These are phyloP conservation scores for Metschnikowia rubicola DNA, from an alignment of 805 yeast genomes.

Conservation along the genomic window DNA sequence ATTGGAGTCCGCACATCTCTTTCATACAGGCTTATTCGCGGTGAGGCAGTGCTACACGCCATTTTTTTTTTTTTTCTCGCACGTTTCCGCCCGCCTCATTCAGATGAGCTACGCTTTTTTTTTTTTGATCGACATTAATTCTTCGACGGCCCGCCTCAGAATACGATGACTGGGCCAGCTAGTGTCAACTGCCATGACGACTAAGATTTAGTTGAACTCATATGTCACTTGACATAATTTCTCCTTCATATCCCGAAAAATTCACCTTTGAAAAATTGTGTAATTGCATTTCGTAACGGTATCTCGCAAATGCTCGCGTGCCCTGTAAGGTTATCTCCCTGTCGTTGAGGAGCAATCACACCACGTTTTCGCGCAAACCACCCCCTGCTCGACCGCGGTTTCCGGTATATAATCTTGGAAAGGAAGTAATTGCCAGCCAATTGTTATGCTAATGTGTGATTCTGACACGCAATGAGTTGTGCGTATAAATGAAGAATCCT, in stretches of 20 bases:
- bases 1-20: neutral
- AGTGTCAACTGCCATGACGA: no score
- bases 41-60: conserved; percentile 11
- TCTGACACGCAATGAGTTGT: no score
- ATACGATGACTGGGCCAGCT: no score
- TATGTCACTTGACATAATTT: no score
- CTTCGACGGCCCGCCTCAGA: no score
- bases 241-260: no score
- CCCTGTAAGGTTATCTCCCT: neutral
- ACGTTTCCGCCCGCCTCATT: neutral
- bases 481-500: no score
- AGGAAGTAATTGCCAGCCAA: conserved; percentile 1
- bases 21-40: neutral
- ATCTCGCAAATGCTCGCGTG: neutral
- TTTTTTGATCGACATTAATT: no score
- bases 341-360: neutral
- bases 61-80: neutral
- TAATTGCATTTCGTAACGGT: neutral
- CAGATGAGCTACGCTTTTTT: neutral
- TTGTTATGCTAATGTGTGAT: neutral
- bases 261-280: no score
- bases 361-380: neutral
- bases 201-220: no score
- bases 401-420: neutral
- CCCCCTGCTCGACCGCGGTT: conserved; percentile 4